Conservation (phyloP, 306 rosid species). For the Astragalus glycyphyllos region DNA sequence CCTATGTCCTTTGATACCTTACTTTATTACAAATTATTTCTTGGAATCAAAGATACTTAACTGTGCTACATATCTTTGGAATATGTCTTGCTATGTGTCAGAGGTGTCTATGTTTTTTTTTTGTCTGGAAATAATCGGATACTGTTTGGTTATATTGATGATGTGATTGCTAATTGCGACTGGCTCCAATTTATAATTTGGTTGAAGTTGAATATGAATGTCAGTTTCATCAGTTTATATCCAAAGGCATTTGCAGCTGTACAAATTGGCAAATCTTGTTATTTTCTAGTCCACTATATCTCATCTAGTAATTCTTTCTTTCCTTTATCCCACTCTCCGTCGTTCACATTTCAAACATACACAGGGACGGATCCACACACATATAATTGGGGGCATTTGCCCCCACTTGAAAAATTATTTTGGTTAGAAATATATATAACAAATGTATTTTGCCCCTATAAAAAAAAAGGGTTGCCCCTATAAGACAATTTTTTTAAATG, state of each 20-base stretch:
- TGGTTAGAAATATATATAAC: too few species aligned
- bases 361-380: too few species aligned
- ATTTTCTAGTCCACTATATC: slow-evolving; percentile 1
- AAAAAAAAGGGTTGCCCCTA: too few species aligned
- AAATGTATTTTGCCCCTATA: too few species aligned
- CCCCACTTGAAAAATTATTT: too few species aligned
- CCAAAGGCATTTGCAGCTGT: slow-evolving; percentile 5
- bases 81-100: slow-evolving; percentile 17
- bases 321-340: not conserved
- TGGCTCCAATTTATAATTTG: slow-evolving; percentile 5
- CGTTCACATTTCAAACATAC: slow-evolving; percentile 11
- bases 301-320: slow-evolving; percentile 19
- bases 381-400: too few species aligned
- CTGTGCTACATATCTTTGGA: not conserved
- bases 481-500: too few species aligned
- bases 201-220: slow-evolving; percentile 10
- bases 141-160: slow-evolving; percentile 11
- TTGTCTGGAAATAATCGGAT: slow-evolving; percentile 10
- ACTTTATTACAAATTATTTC: slow-evolving; percentile 9
- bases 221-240: slow-evolving; percentile 10
- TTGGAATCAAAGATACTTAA: not conserved
- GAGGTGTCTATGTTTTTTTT: slow-evolving; percentile 2
- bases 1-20: slow-evolving; percentile 12
- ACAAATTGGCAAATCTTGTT: slow-evolving; percentile 1
- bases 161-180: slow-evolving; percentile 1